Evolutionary conservation across 164 flowering plant genomes (phyloP), one percentile per base, ranked within the genome.

Genomic region (Tetrastigma voinierianum): DNA sequence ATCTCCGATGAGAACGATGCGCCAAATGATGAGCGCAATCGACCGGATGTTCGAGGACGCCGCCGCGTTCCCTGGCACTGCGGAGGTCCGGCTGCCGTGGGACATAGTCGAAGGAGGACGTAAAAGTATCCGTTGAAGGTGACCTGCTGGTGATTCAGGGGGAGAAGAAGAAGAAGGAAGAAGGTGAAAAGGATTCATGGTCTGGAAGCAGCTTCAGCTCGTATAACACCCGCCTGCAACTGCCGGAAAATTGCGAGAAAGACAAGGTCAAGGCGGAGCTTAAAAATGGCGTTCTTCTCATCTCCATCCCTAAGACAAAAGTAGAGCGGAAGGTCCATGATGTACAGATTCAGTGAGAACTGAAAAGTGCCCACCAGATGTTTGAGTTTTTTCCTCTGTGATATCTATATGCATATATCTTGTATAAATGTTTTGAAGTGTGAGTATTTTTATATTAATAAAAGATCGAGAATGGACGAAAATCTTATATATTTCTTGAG

Each of bases 251-350:
- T 66, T 79, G 78, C 57, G 83, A 80, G 49, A 80, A 71, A 69
- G 95, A 91, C 4, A 90, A 88, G 79, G 67, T 94, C 59, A 86
- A 82, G 59, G 98, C 90, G 1, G 96, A 90, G 81, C 67, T 91
- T 9, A 86, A 82, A 72, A 80, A 88, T 70, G 93, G 93, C 0
- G 96, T 94, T n/a, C 81, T 94, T 10, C 72, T 77, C 67, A 76
- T 91, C 11, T 17, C 82, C 4, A 72, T 90, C 62, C 98, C 98
- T 0, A 93, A 87, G 82, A 58, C 66, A 1, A 76, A 82, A 47
- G 82, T 78, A 0, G 90, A 87, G 47, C 77, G 70, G 16, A 93
- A 83, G 74, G 90, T 85, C n/a, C 49, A 86, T 7, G 93, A 92
- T 68, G 91, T n/a, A n/a, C n/a, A n/a, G n/a, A n/a, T n/a, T n/a